These are phyloP conservation scores for Sapria himalayana DNA, from an alignment of 345 rosid species.

Conservation along the genomic window DNA sequence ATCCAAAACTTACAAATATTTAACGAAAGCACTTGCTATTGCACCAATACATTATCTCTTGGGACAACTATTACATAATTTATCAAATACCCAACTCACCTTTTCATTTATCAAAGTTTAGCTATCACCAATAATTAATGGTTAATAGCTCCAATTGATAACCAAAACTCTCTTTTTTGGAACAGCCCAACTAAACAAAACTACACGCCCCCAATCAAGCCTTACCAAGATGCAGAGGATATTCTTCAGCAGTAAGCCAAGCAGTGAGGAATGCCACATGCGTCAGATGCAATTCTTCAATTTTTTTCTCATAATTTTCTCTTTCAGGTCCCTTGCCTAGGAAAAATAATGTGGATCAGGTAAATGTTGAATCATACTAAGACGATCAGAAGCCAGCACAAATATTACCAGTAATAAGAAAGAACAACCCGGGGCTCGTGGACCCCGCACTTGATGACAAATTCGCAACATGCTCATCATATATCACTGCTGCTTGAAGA, in stretches of 20 bases:
- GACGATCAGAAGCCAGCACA: constrained; percentile 3
- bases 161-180: too few relatives aligned
- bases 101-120: too few relatives aligned
- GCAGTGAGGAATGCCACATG: constrained; percentile 86
- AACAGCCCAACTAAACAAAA: too few relatives aligned
- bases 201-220: too few relatives aligned
- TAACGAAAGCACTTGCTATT: too few relatives aligned
- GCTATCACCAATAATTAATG: too few relatives aligned
- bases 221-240: constrained; percentile 70
- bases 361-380: not conserved
- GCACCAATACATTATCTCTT: too few relatives aligned
- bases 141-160: too few relatives aligned
- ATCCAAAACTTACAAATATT: too few relatives aligned
- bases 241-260: constrained; percentile 95
- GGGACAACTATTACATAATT: too few relatives aligned
- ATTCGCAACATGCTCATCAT: constrained; percentile 78
- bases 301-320: constrained; percentile 71
- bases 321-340: constrained; percentile 94
- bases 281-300: constrained; percentile 46
- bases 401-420: constrained; percentile 64
- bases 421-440: constrained; percentile 55
- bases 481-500: constrained; percentile 90
- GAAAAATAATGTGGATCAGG: too few relatives aligned
- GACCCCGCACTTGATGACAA: constrained; percentile 24
- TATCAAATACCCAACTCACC: too few relatives aligned